Percentiles rank a stretch among this genome's conserved stretches.
phyloP scores from a whole-genome alignment of 176 grass and related monocot genomes.

The Cocos nucifera region DNA sequence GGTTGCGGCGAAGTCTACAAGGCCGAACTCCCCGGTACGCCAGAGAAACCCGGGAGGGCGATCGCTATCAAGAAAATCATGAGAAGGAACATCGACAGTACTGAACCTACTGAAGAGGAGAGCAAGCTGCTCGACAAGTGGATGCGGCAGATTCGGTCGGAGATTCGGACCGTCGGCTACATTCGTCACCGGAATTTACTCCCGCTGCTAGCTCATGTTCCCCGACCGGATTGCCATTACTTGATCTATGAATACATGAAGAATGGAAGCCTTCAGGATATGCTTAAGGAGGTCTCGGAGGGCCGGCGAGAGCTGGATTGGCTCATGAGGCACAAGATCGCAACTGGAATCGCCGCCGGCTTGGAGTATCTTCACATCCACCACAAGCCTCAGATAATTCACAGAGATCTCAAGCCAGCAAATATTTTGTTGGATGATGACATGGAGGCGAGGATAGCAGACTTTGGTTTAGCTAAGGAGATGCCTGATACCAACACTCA shows the following conservation, averaged over 20 bases:
- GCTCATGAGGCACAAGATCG: not conserved
- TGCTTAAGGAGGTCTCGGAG: not conserved
- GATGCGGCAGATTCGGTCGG: slow-evolving; percentile 16
- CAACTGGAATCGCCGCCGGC: not conserved
- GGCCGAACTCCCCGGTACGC: not conserved
- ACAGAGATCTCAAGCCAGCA: slow-evolving; percentile 7
- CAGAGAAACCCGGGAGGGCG: not conserved
- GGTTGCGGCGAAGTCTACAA: slow-evolving; percentile 21
- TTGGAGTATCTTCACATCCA: slow-evolving; percentile 14
- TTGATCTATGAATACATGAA: slow-evolving; percentile 25
- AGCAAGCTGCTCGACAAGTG: slow-evolving; percentile 13
- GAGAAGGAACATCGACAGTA: not conserved
- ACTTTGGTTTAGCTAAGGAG: slow-evolving; percentile 21
- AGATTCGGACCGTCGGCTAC: slow-evolving; percentile 3
- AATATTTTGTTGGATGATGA: slow-evolving; percentile 12
- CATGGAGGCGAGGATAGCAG: slow-evolving; percentile 14
- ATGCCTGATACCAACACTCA: slow-evolving; percentile 6
- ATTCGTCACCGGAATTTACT: slow-evolving; percentile 16
- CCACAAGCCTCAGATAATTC: slow-evolving; percentile 16
- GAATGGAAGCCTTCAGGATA: slow-evolving; percentile 5
- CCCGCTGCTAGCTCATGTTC: slow-evolving; percentile 10
- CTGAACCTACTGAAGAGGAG: slow-evolving; percentile 8
- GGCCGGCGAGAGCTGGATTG: slow-evolving; percentile 6
- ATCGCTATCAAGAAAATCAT: slow-evolving; percentile 18
- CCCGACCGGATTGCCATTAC: not conserved